Evolutionary conservation across 1,284 basidiomycete genomes (phyloP), one percentile per base, ranked within the genome.

Genomic region (Puccinia sorghi): DNA sequence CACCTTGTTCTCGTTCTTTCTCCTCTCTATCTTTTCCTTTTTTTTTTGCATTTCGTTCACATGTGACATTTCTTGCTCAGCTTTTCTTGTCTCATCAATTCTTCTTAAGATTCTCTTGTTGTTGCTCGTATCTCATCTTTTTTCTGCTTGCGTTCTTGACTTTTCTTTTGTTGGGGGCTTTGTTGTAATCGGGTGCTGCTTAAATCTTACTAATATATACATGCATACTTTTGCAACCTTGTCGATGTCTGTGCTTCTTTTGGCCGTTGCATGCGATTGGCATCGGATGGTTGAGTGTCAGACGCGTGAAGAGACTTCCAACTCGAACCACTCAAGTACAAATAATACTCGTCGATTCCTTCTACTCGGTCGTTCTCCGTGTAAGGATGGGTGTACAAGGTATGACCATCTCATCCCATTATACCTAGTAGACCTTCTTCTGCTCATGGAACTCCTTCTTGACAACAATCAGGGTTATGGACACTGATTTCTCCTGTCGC

Each of bases 401-500:
- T 67, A 67, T 67, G 64, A 27, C 11, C 20, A 5, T 27, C 22
- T 67, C 41, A n/a, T 48, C 43, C 12, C 12, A 6, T 7, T 50
- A 8, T 11, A 5, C 20, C 39, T 22, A 48, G 5, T 15, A 66
- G 12, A 67, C 54, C 54, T 57, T 9, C 54, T 32, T 32, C 9
- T 20, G 41, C 27, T 43, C 15, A 22, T 17, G 27, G 22, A 25
- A 61, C 50, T 20, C 48, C 46, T 20, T 25, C 56, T 32, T 11
- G 43, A 46, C 15, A 46, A 17, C 43, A 32, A 32, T 46, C 27
- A 70, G 84, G 84, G 13, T 81, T 85, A 25, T 85, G 84, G 84
- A 82, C 82, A 63, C 82, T 85, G n/a, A 80, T 85, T 22, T 81
- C 84, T 80, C 84, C 84, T 3, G 82, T 83, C n/a, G 84, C 83